Evolutionary conservation across 208 protist genomes (phyloP).

Genomic region (Leishmania arabica): DNA sequence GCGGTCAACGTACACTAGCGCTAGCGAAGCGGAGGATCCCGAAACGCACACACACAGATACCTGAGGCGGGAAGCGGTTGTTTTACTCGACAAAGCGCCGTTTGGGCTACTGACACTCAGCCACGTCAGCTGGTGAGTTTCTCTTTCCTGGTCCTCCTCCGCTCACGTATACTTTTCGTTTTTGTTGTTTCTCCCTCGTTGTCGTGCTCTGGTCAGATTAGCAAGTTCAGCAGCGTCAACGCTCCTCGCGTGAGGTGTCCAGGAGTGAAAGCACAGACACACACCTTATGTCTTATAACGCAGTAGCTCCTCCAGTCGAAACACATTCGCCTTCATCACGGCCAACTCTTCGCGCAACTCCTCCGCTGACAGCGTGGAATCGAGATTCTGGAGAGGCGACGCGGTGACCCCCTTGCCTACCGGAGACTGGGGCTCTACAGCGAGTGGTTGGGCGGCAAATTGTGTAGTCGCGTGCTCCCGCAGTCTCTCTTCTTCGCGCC

Average conservation of each 20-base stretch:
- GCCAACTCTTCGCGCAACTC: conserved; percentile 50
- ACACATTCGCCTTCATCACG: conserved; percentile 56
- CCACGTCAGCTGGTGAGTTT: background rate
- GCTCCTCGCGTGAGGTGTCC: background rate
- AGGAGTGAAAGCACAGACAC: background rate
- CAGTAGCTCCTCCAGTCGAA: conserved; percentile 54
- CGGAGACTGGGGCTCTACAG: background rate
- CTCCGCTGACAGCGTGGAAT: background rate
- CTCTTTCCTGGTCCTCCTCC: background rate
- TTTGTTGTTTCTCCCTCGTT: background rate
- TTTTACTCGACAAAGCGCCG: background rate
- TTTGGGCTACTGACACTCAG: background rate
- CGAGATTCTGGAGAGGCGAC: background rate
- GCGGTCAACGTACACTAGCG: background rate
- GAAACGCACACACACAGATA: no score
- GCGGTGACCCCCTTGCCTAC: background rate
- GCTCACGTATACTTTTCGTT: background rate
- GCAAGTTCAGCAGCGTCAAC: background rate
- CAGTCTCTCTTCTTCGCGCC: conserved; percentile 13
- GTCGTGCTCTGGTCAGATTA: background rate
- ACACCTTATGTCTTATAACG: conserved; percentile 25
- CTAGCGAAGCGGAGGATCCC: background rate
- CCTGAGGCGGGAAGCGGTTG: no score
- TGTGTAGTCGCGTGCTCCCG: background rate
- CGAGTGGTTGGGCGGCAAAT: background rate